phyloP scores from a whole-genome alignment of 768 basidiomycete species.

The Tylopilus plumbeoviolaceoides region DNA sequence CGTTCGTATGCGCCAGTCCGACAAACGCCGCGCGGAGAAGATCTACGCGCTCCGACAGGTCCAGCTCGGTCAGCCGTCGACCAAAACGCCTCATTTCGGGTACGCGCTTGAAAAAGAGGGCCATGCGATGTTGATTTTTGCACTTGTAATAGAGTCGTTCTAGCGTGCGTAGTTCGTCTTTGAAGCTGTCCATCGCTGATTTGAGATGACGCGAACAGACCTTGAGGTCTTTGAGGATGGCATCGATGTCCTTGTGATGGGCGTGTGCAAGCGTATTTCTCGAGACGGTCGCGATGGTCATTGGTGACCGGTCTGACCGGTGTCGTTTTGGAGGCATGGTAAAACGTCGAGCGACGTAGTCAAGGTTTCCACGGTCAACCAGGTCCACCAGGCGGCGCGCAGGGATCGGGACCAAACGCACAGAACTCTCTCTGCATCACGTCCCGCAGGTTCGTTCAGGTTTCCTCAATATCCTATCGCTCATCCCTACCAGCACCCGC shows the following conservation, averaged over 20 bases:
- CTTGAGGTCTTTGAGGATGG: conserved; percentile 60
- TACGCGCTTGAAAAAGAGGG: conserved; percentile 62
- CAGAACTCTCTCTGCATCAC: too few species aligned
- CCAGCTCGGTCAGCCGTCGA: conserved; percentile 16
- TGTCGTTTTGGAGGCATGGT: conserved; percentile 7
- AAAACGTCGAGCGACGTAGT: too few species aligned
- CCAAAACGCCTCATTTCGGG: conserved; percentile 52
- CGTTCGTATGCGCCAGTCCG: conserved; percentile 22
- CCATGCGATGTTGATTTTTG: conserved; percentile 57
- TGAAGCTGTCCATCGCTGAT: conserved; percentile 30
- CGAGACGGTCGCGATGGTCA: conserved; percentile 10
- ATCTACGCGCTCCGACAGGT: conserved; percentile 21
- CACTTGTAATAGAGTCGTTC: conserved; percentile 73
- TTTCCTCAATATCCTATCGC: too few species aligned
- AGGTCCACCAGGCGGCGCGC: conserved; percentile 56
- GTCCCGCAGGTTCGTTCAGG: too few species aligned
- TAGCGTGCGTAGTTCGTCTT: conserved; percentile 44
- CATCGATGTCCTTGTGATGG: conserved; percentile 44
- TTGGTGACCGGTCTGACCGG: neutral
- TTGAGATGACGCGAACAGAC: conserved; percentile 49
- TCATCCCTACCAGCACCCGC: too few species aligned
- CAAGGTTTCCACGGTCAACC: too few species aligned
- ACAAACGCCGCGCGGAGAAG: conserved; percentile 27
- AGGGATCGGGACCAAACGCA: conserved; percentile 88
- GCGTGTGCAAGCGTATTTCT: conserved; percentile 18